Evolutionary conservation across 257 asterid genomes (phyloP).

Genomic region (Plantago ovata): DNA sequence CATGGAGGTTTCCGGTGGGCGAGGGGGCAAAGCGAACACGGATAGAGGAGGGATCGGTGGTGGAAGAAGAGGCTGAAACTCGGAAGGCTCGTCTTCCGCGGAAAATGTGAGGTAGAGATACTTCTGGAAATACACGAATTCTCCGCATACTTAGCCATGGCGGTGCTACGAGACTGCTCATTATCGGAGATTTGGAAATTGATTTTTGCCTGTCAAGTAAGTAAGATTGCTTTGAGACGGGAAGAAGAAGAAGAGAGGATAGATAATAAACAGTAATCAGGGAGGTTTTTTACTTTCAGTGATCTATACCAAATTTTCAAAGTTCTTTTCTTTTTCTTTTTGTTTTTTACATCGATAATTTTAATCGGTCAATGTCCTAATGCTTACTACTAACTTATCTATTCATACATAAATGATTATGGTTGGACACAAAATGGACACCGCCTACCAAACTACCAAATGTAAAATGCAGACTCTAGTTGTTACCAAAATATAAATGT

Average conservation of each 20-base stretch:
- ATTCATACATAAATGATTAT: too few relatives aligned
- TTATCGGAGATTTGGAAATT: slow-evolving; percentile 6
- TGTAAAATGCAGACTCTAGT: too few relatives aligned
- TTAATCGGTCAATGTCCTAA: too few relatives aligned
- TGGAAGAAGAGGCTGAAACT: slow-evolving; percentile 43
- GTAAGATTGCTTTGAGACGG: background rate
- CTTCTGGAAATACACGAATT: slow-evolving; percentile 25
- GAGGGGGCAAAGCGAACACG: slow-evolving; percentile 97
- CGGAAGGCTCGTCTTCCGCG: slow-evolving; percentile 39
- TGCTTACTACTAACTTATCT: too few relatives aligned
- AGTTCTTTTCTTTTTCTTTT: too few relatives aligned
- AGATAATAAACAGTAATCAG: background rate
- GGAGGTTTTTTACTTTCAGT: too few relatives aligned
- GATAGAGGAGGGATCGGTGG: slow-evolving; percentile 22
- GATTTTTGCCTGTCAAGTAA: background rate
- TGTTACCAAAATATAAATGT: too few relatives aligned
- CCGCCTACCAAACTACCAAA: too few relatives aligned
- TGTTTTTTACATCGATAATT: too few relatives aligned
- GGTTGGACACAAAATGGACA: too few relatives aligned
- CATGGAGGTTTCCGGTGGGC: slow-evolving; percentile 98
- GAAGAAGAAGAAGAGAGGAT: too few relatives aligned
- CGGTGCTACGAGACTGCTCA: slow-evolving; percentile 43
- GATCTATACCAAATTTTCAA: too few relatives aligned
- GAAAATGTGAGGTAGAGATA: slow-evolving; percentile 22
- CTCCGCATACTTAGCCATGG: slow-evolving; percentile 46